Evolutionary conservation across 2,329 filamentous ascomycete species (phyloP).

Genomic region (Trichoderma sp.): DNA sequence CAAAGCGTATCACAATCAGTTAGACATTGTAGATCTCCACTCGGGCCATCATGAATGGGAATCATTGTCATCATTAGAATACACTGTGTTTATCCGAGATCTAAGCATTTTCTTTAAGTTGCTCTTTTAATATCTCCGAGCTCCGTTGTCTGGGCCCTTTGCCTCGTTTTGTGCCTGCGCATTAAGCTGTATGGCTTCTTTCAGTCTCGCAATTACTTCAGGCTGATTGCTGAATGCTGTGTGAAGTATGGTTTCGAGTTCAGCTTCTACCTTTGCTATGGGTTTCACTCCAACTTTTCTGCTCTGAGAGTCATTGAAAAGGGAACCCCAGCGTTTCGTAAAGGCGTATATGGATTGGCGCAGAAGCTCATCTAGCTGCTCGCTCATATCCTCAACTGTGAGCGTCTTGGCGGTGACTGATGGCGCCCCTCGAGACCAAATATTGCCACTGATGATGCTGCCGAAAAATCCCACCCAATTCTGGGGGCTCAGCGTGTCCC

Average conservation of each 20-base stretch:
- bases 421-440: constrained; percentile 43
- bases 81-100: background rate
- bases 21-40: background rate
- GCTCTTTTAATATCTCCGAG: constrained; percentile 28
- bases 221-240: constrained; percentile 58
- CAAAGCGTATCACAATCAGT: background rate
- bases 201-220: constrained; percentile 57
- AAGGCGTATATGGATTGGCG: constrained; percentile 62
- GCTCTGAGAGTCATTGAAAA: constrained; percentile 48
- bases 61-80: background rate
- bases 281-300: constrained; percentile 49
- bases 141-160: constrained; percentile 35
- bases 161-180: constrained; percentile 50
- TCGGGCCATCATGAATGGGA: background rate
- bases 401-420: constrained; percentile 39
- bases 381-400: constrained; percentile 57
- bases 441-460: constrained; percentile 53
- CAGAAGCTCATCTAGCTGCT: constrained; percentile 61
- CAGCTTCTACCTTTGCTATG: constrained; percentile 51
- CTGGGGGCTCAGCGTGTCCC: constrained; percentile 58
- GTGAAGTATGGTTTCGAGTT: constrained; percentile 55
- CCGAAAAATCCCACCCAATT: constrained; percentile 59
- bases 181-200: constrained; percentile 58
- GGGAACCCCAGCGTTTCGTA: constrained; percentile 56
- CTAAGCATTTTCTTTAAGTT: background rate